Percentiles rank a stretch among this genome's conserved stretches.
Evolutionary conservation across 2,329 filamentous ascomycete species (phyloP).

Genomic region (Trichoderma sp.): DNA sequence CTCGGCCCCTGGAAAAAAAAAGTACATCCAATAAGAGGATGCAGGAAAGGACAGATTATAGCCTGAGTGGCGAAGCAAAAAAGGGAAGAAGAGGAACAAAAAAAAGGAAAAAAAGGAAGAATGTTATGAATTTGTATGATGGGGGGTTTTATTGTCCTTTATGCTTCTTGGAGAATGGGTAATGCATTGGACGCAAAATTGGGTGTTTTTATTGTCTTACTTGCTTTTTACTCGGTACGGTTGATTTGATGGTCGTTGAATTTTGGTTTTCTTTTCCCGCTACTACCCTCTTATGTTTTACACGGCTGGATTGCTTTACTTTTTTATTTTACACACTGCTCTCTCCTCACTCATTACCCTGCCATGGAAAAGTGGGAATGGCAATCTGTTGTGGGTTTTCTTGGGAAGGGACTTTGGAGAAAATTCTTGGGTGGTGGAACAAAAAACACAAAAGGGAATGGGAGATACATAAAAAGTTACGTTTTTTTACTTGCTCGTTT

Average conservation of each 20-base stretch:
- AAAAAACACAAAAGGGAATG: constrained; percentile 17
- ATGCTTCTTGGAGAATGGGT: constrained; percentile 18
- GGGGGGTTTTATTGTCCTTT: background rate
- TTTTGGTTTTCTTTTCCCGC: background rate
- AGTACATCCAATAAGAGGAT: background rate
- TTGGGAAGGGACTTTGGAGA: background rate
- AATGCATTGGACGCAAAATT: constrained; percentile 4
- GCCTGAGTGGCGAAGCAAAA: background rate
- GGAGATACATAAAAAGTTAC: constrained; percentile 24
- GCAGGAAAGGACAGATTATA: background rate
- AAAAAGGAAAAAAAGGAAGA: background rate
- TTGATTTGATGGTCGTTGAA: background rate
- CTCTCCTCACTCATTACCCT: background rate
- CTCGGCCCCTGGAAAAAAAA: background rate
- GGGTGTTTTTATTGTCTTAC: constrained; percentile 5
- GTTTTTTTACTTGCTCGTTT: background rate
- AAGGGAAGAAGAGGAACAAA: background rate
- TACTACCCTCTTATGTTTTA: constrained; percentile 10
- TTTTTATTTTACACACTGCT: background rate
- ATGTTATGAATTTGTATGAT: constrained; percentile 20
- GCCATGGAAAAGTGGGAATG: background rate
- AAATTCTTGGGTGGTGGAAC: constrained; percentile 10
- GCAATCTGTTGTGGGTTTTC: background rate
- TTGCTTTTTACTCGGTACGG: background rate
- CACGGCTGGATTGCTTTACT: constrained; percentile 10